Percentiles rank a stretch among this genome's conserved stretches.
Evolutionary conservation across 208 protist genomes (phyloP).

Genomic region (Crithidia expoeki): DNA sequence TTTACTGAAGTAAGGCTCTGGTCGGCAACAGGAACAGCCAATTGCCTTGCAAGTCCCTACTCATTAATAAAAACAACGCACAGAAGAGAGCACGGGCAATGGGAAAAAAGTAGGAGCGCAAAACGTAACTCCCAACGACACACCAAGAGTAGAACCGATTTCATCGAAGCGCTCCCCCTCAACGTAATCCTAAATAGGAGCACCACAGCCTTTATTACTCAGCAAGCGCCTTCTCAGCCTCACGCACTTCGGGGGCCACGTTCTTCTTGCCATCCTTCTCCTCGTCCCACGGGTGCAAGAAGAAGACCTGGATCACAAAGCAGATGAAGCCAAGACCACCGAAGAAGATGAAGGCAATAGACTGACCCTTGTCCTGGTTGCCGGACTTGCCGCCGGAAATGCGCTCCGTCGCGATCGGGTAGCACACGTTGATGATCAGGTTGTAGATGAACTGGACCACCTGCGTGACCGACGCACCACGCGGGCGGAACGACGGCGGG

Average conservation of each 20-base stretch:
- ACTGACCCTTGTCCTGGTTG: constrained; percentile 87
- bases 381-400: constrained; percentile 84
- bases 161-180: no score
- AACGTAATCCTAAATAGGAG: no score
- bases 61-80: no score
- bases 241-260: not conserved
- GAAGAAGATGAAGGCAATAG: constrained; percentile 91
- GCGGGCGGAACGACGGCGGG: constrained; percentile 76
- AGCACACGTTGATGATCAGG: constrained; percentile 86
- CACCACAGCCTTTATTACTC: no score
- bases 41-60: no score
- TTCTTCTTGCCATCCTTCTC: constrained; percentile 31
- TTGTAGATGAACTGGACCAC: constrained; percentile 82
- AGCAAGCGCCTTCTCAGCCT: no score
- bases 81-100: no score
- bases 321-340: constrained; percentile 65
- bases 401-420: constrained; percentile 69
- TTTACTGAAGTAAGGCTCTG: no score
- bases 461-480: constrained; percentile 66
- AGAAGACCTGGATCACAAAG: constrained; percentile 78
- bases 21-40: no score
- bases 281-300: constrained; percentile 71
- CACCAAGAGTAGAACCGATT: not conserved
- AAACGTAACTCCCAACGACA: no score
- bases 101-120: not conserved